Evolutionary conservation across 768 basidiomycete species (phyloP).

Genomic region (Russula abietina): DNA sequence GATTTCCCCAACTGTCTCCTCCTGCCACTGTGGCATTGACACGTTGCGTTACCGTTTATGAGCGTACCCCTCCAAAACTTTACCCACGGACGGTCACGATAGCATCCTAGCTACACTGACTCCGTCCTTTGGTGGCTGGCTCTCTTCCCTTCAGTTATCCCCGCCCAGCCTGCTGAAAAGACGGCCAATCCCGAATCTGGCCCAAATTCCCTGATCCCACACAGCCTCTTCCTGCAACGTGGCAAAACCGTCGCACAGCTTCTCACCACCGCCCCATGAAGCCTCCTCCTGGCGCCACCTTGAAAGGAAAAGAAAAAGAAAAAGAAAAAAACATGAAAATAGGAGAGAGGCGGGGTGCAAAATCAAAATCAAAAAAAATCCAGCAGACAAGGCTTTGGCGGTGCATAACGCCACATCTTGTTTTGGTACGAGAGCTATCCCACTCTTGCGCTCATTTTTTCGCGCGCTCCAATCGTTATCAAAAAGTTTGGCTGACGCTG

Average conservation of each 20-base stretch:
- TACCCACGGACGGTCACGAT: background rate
- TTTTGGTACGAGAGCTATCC: slow-evolving; percentile 13
- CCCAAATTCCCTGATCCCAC: background rate
- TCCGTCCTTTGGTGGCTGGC: slow-evolving; percentile 1
- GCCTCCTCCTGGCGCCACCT: slow-evolving; percentile 1
- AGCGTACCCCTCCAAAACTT: background rate
- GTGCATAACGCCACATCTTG: background rate
- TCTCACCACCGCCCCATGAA: background rate
- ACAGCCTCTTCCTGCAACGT: background rate
- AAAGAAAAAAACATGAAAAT: background rate
- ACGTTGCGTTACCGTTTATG: background rate
- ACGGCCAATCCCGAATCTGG: background rate
- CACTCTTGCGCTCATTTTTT: slow-evolving; percentile 2
- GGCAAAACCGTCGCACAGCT: background rate
- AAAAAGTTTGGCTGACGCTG: background rate
- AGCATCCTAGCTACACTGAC: slow-evolving; percentile 5
- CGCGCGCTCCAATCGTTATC: slow-evolving; percentile 1
- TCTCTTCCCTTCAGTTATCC: too few species aligned
- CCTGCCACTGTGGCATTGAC: background rate
- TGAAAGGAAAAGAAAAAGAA: background rate
- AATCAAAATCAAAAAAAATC: background rate
- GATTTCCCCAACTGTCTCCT: slow-evolving; percentile 11
- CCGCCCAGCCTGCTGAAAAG: too few species aligned
- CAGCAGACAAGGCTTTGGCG: background rate
- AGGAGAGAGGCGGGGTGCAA: background rate